These are phyloP conservation scores for Diplodia mutila DNA, from an alignment of 2,329 filamentous ascomycete species.

Conservation along the genomic window DNA sequence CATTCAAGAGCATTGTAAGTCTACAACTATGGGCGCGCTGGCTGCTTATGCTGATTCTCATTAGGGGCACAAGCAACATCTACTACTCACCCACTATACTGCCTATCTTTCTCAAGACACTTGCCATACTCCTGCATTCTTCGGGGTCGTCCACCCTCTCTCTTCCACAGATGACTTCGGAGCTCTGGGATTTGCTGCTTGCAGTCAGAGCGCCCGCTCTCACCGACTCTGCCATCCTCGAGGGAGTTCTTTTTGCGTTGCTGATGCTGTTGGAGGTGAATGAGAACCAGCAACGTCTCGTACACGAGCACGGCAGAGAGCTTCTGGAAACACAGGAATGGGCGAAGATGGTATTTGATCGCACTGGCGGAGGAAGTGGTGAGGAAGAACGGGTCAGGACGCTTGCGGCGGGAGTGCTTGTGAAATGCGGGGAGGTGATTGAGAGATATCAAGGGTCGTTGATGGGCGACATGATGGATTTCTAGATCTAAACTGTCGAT, in stretches of 20 bases:
- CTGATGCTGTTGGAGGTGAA: constrained; percentile 84
- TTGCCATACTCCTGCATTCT: constrained; percentile 80
- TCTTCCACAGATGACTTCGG: constrained; percentile 78
- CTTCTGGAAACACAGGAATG: constrained; percentile 87
- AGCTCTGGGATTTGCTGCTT: constrained; percentile 84
- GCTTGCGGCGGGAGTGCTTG: constrained; percentile 74
- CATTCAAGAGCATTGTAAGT: constrained; percentile 57
- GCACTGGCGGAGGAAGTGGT: constrained; percentile 47
- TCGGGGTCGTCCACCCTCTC: constrained; percentile 77
- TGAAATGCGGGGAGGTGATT: constrained; percentile 78
- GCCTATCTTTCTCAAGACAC: constrained; percentile 79
- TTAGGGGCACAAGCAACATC: constrained; percentile 46
- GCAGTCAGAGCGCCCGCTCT: constrained; percentile 56
- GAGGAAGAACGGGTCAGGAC: constrained; percentile 77
- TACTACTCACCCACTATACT: constrained; percentile 77
- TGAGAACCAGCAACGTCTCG: constrained; percentile 70
- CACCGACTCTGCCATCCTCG: constrained; percentile 67
- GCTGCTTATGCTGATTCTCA: constrained; percentile 9
- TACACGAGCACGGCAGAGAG: constrained; percentile 73
- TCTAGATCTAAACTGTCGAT: not conserved
- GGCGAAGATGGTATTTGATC: constrained; percentile 75
- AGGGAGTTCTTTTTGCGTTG: constrained; percentile 77
- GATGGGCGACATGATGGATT: constrained; percentile 66
- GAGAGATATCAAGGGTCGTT: constrained; percentile 78
- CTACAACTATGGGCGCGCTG: constrained; percentile 26